phyloP scores from a whole-genome alignment of 2,329 filamentous ascomycete species.

The Stagonosporopsis rhizophila region DNA sequence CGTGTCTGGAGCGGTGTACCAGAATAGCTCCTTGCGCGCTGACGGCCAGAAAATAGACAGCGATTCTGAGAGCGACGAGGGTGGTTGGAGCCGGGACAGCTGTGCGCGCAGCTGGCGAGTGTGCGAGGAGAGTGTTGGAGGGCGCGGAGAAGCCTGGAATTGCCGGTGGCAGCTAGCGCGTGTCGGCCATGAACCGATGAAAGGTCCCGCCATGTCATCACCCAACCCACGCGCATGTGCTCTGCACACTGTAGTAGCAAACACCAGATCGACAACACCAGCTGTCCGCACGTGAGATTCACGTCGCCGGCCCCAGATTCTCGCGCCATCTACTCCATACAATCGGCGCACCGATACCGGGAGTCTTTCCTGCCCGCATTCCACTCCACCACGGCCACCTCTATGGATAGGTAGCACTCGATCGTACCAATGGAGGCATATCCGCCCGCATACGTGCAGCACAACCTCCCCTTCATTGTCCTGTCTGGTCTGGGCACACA shows the following conservation, averaged over 20 bases:
- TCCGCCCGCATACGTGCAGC: slow-evolving; percentile 78
- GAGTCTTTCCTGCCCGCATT: slow-evolving; percentile 16
- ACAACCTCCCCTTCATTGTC: slow-evolving; percentile 84
- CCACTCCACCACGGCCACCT: slow-evolving; percentile 16
- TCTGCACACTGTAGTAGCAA: slow-evolving; percentile 14
- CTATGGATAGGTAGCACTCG: slow-evolving; percentile 41
- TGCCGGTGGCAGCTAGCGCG: slow-evolving; percentile 20
- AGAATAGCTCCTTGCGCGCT: background rate
- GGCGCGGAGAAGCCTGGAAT: slow-evolving; percentile 18
- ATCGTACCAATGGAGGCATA: slow-evolving; percentile 74
- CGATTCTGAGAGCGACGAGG: background rate
- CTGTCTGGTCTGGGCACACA: slow-evolving; percentile 72
- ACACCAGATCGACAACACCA: background rate
- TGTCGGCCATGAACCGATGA: slow-evolving; percentile 4
- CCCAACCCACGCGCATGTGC: slow-evolving; percentile 13
- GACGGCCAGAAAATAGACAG: background rate
- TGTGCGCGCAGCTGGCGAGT: slow-evolving; percentile 11
- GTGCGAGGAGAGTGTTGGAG: slow-evolving; percentile 12
- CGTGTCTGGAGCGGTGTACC: background rate
- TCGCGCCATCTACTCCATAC: background rate
- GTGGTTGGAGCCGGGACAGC: background rate
- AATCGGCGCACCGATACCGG: background rate
- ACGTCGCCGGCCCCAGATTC: no score
- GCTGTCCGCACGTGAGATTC: background rate
- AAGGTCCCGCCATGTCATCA: slow-evolving; percentile 16